Percentiles rank a stretch among this genome's conserved stretches.
These are phyloP conservation scores for Carex parvula DNA, from an alignment of 176 grass and related monocot genomes.

Conservation along the genomic window DNA sequence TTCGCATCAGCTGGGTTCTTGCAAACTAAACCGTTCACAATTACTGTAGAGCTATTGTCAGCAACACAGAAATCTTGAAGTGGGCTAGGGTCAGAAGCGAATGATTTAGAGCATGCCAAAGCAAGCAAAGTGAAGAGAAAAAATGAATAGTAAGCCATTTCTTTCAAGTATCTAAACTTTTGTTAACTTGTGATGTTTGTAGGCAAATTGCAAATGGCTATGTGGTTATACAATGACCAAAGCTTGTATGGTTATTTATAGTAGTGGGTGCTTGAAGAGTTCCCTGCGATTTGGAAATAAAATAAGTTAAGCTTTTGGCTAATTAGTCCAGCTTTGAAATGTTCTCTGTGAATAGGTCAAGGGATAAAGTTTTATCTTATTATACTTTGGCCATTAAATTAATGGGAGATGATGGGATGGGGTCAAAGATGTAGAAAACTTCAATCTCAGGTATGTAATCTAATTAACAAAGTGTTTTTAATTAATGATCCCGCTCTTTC, in stretches of 20 bases:
- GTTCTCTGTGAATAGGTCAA: neutral
- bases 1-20: neutral
- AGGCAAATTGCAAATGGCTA: neutral
- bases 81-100: slow-evolving; percentile 39
- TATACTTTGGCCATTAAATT: neutral
- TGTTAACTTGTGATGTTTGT: neutral
- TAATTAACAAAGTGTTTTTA: neutral
- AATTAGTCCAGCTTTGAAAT: neutral
- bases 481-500: neutral
- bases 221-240: neutral
- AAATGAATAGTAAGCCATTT: neutral
- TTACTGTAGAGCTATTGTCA: neutral
- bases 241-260: neutral
- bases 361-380: neutral
- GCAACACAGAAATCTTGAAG: slow-evolving; percentile 48
- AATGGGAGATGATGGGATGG: no score
- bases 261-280: neutral
- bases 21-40: neutral
- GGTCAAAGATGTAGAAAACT: no score
- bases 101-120: slow-evolving; percentile 11
- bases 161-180: neutral
- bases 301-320: neutral
- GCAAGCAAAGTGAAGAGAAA: neutral
- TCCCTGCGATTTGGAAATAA: neutral
- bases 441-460: no score